These are phyloP conservation scores for Apiotrichum akiyoshidainum DNA, from an alignment of 1,284 basidiomycete species.

Conservation along the genomic window DNA sequence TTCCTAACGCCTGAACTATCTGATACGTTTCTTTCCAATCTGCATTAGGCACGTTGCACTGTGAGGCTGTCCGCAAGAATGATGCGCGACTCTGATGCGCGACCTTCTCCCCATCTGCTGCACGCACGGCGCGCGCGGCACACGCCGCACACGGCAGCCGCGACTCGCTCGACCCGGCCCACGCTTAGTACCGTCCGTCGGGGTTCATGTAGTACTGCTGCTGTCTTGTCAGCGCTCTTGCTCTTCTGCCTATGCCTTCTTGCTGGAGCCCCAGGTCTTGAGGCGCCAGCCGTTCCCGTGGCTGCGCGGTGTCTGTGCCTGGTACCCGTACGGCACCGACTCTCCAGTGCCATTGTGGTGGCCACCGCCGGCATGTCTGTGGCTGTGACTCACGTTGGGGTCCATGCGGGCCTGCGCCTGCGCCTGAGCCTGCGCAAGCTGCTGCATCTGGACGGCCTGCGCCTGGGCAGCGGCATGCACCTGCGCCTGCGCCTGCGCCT, in stretches of 20 bases:
- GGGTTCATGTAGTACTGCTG: constrained; percentile 38
- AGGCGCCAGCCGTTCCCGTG: not conserved
- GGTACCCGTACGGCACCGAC: too few relatives aligned
- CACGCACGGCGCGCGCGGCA: too few relatives aligned
- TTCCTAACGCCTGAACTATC: too few relatives aligned
- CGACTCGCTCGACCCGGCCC: not conserved
- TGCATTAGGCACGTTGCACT: too few relatives aligned
- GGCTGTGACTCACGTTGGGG: constrained; percentile 25
- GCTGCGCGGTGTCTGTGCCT: too few relatives aligned
- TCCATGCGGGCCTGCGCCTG: constrained; percentile 33
- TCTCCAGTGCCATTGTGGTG: too few relatives aligned
- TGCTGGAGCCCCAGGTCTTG: not conserved
- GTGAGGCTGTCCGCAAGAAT: too few relatives aligned
- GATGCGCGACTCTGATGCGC: too few relatives aligned
- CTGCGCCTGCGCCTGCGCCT: not conserved
- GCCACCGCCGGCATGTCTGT: too few relatives aligned
- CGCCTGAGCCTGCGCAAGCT: constrained; percentile 25
- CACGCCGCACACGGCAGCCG: too few relatives aligned
- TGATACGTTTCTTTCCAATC: too few relatives aligned
- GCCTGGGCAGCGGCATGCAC: constrained; percentile 33
- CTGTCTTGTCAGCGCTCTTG: constrained; percentile 16
- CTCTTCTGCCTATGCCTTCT: not conserved
- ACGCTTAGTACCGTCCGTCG: constrained; percentile 24
- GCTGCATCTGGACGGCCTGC: constrained; percentile 38
- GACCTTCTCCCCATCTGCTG: too few relatives aligned